Conservation (phyloP, 2,329 filamentous ascomycete genomes). For the Nannizzia gypsea region DNA sequence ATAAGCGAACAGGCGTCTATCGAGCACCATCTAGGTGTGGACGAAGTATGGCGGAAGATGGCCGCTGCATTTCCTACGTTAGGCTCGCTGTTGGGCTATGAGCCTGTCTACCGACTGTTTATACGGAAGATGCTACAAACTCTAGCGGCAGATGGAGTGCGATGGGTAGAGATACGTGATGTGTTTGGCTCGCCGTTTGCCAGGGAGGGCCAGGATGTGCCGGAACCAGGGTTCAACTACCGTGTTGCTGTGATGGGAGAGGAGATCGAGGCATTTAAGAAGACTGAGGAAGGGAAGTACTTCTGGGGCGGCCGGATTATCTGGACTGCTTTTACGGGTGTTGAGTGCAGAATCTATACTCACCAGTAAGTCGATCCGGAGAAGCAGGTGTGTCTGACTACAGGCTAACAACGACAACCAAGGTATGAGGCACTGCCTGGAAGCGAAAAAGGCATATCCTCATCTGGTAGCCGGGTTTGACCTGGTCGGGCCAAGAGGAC, state of each 20-base stretch:
- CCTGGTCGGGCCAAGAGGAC: conserved; percentile 82
- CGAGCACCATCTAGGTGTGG: conserved; percentile 68
- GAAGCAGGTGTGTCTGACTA: neutral
- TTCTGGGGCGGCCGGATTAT: conserved; percentile 84
- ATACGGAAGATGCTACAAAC: conserved; percentile 58
- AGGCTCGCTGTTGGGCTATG: conserved; percentile 69
- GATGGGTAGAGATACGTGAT: conserved; percentile 70
- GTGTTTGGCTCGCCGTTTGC: conserved; percentile 63
- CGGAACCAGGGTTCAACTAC: conserved; percentile 55
- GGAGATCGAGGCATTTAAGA: conserved; percentile 64
- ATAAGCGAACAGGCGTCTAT: conserved; percentile 62
- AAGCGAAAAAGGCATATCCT: conserved; percentile 51
- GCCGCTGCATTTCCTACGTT: conserved; percentile 60
- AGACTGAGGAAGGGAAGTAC: conserved; percentile 53
- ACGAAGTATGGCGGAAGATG: conserved; percentile 79
- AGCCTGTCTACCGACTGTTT: conserved; percentile 74
- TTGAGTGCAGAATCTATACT: conserved; percentile 19
- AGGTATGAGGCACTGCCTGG: conserved; percentile 73
- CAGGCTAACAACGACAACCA: neutral
- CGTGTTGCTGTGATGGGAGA: conserved; percentile 65
- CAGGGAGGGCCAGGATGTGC: conserved; percentile 49
- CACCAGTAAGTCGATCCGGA: neutral
- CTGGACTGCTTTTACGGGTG: conserved; percentile 63
- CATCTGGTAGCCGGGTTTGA: conserved; percentile 54
- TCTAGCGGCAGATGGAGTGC: conserved; percentile 68